Base-by-base conservation (phyloP, 1,139 yeast species). In the Nematodospora anomalae region DNA sequence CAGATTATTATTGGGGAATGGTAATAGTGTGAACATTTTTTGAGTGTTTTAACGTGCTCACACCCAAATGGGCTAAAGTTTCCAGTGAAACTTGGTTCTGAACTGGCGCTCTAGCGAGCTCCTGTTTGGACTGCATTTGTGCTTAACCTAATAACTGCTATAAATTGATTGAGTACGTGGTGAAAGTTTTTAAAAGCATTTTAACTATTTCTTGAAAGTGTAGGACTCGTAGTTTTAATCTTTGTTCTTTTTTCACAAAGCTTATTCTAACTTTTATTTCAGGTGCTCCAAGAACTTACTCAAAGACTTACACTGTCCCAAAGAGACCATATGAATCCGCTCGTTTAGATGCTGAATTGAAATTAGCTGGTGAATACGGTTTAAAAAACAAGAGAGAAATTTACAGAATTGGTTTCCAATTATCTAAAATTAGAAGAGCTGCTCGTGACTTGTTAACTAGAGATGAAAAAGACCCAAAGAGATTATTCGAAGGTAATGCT, bases 401-500 rank as follows among this genome's bases (percentile, higher is more conserved):
- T 75, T 89, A 90, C 95, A 86, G 97, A 83, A 87, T 90, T 72
- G 90, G 89, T 71, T 88, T 84, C 83, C 97, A 92, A 79, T 88
- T 92, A 70, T 92, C 99, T 56, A 92, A 92, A 85, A 92, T 92
- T 72, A 92, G 99, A 82, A 89, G 98, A 82, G 98, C 98, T 72
- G 99, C 99, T 69, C 96, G 99, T 85, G 97, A 94, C 70, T 82
- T 92, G 67, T 85, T 92, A 76, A 92, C 98, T 79, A 89, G 97
- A 81, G 98, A 92, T 64, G 98, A 92, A 81, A 92, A 92, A 83
- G 98, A 92, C 77, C 97, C 96, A 81, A 92, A 89, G 87, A 90
- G 99, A 82, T 85, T 92, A 67, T 92, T 92, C 81, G 98, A 92
- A 79, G 99, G 99, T 86, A 92, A 92, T 70, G 99, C 99, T 67